Evolutionary conservation across 1,284 basidiomycete species (phyloP), one percentile per base, ranked within the genome.

Genomic region (Papiliotrema terrestris): DNA sequence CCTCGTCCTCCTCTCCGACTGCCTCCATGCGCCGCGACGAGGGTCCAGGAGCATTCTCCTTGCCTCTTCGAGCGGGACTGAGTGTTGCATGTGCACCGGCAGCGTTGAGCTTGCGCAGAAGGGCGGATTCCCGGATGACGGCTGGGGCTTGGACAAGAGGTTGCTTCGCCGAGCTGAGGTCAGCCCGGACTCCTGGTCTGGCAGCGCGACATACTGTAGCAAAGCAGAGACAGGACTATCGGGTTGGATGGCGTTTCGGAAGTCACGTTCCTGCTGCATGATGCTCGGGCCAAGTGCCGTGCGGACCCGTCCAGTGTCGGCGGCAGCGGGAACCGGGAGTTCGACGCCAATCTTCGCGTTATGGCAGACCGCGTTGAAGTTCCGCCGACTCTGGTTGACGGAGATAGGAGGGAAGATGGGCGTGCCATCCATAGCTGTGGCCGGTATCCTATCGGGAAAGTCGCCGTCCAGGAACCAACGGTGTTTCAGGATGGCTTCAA

Each of bases 161-260:
- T 72, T 93, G 89, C 47, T 88, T 82, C 1, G 93, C 93, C 0
- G 90, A 91, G 62, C 83, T 88, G 51, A 1, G 11, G 26, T 45
- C 38, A 56, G 57, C 42, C 32, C 8, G 8, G 17, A 14, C 3
- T 22, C 13, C 8, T 11, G 29, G 29, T 43, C n/a, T 45, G 6
- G 17, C 8, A n/a, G 54, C 19, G 45, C 6, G 22, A 66, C 72
- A 46, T 42, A 76, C 68, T 79, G 78, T 67, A 98, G 83, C 51
- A 98, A 80, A 5, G 90, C 91, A 20, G 91, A 91, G 58, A 98
- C 95, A 0, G 96, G 95, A 61, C 87, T 90, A 49, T 91, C 92
- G 3, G 95, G 96, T 71, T 94, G 89, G 3, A 98, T 89, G 2
- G 93, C 96, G 65, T 88, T 87, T 78, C 91, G 86, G 84, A 96